A percentile compares a stretch with the other conserved stretches of the same genome.
phyloP scores from a whole-genome alignment of 345 rosid genomes.

The Heritiera fomes region DNA sequence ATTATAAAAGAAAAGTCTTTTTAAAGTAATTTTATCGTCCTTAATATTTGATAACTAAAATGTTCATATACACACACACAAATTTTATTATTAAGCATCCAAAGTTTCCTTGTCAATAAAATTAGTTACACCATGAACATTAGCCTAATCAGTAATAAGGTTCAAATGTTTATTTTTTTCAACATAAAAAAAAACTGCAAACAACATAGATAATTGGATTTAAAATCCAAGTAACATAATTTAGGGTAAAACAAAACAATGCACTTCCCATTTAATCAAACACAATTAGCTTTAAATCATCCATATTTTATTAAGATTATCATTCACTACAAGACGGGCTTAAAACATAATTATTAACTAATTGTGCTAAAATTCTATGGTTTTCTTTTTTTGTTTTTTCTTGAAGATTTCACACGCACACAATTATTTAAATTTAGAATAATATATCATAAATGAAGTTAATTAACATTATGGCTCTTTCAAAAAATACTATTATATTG shows the following conservation, averaged over 20 bases:
- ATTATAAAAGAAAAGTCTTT: too few species aligned
- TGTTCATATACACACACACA: background rate
- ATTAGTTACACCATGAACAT: background rate
- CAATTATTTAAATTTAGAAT: background rate
- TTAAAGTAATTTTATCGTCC: background rate
- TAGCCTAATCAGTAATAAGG: background rate
- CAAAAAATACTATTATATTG: slow-evolving; percentile 12
- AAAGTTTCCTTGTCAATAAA: background rate
- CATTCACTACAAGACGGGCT: too few species aligned
- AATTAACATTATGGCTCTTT: background rate
- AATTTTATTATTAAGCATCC: background rate
- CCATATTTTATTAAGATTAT: background rate
- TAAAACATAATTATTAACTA: too few species aligned
- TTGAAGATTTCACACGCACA: background rate
- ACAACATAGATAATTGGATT: background rate
- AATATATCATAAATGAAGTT: background rate
- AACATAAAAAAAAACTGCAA: background rate
- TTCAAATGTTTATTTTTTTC: background rate
- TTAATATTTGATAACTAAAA: background rate
- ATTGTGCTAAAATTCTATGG: too few species aligned
- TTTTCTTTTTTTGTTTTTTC: background rate
- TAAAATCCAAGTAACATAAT: background rate
- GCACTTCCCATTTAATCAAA: background rate
- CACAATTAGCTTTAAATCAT: background rate
- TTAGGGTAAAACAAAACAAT: background rate